phyloP scores from a whole-genome alignment of 1,139 yeast genomes.

The Tardiomyces digboiensis region DNA sequence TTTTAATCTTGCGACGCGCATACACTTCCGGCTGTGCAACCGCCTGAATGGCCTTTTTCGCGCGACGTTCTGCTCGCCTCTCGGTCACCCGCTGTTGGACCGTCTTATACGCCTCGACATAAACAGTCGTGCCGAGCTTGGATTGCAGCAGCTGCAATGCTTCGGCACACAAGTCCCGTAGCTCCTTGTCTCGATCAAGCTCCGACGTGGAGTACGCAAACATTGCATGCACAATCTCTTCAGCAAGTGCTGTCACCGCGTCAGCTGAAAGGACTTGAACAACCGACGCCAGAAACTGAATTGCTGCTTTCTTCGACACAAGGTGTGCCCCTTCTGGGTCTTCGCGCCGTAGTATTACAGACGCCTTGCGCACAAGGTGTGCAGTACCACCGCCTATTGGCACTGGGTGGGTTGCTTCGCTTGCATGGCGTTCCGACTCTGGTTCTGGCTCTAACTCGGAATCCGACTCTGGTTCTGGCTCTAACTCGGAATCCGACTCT shows the following conservation, averaged over 20 bases:
- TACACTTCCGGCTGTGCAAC: constrained; percentile 73
- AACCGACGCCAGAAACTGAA: constrained; percentile 26
- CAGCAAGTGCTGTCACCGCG: constrained; percentile 12
- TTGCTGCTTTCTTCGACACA: constrained; percentile 52
- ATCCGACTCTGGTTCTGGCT: constrained; percentile 6
- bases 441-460: not conserved
- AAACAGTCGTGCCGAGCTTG: constrained; percentile 66
- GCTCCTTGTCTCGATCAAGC: constrained; percentile 37
- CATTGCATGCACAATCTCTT: constrained; percentile 44
- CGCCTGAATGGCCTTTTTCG: constrained; percentile 69
- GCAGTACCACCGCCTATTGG: not conserved
- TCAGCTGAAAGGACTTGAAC: constrained; percentile 15
- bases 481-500: constrained; percentile 15
- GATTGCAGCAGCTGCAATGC: constrained; percentile 59
- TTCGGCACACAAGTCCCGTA: constrained; percentile 53
- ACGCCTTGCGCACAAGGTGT: constrained; percentile 1
- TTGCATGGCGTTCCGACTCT: too few relatives aligned
- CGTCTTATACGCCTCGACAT: constrained; percentile 50
- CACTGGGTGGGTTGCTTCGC: not conserved
- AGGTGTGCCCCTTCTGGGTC: constrained; percentile 47
- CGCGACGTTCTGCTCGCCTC: constrained; percentile 67
- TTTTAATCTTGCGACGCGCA: constrained; percentile 66
- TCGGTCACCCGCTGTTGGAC: constrained; percentile 52
- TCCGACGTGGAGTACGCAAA: constrained; percentile 40
- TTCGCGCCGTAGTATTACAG: constrained; percentile 46